phyloP scores from a whole-genome alignment of 805 yeast genomes.

The Kodamaea jinghongensis region DNA sequence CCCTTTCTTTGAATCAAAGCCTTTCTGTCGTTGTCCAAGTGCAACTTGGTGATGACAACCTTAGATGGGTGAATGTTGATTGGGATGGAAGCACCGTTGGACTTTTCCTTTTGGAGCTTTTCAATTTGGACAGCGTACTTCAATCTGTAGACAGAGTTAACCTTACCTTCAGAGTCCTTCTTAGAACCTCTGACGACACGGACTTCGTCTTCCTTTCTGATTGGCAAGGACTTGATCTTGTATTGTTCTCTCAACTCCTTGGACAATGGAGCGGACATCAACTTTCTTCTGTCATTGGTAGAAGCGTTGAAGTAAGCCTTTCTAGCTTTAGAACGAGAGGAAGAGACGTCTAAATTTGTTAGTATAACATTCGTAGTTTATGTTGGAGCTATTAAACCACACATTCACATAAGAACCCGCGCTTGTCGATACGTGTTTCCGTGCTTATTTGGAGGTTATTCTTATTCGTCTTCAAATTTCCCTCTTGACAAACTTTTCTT shows the following conservation, averaged over 20 bases:
- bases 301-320: constrained; percentile 99
- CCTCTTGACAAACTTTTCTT: too few relatives aligned
- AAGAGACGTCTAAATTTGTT: constrained; percentile 81
- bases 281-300: constrained; percentile 88
- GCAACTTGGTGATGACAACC: constrained; percentile 97
- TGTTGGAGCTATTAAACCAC: neutral
- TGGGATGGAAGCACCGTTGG: constrained; percentile 96
- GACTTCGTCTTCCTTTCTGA: constrained; percentile 97
- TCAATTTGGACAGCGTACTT: constrained; percentile 95
- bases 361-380: constrained; percentile 20
- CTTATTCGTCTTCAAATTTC: too few relatives aligned
- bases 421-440: too few relatives aligned
- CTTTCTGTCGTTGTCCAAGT: constrained; percentile 98
- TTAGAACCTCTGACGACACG: constrained; percentile 96
- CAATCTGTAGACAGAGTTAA: constrained; percentile 97
- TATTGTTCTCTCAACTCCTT: constrained; percentile 98
- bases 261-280: constrained; percentile 98
- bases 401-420: neutral
- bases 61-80: constrained; percentile 97
- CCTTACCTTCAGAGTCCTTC: constrained; percentile 99
- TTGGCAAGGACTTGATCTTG: constrained; percentile 93
- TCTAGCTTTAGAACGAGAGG: constrained; percentile 99
- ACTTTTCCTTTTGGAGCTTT: constrained; percentile 96
- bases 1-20: constrained; percentile 97
- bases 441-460: too few relatives aligned